phyloP scores from a whole-genome alignment of 2,329 filamentous ascomycete species.

The Colletotrichum ledebouriae region DNA sequence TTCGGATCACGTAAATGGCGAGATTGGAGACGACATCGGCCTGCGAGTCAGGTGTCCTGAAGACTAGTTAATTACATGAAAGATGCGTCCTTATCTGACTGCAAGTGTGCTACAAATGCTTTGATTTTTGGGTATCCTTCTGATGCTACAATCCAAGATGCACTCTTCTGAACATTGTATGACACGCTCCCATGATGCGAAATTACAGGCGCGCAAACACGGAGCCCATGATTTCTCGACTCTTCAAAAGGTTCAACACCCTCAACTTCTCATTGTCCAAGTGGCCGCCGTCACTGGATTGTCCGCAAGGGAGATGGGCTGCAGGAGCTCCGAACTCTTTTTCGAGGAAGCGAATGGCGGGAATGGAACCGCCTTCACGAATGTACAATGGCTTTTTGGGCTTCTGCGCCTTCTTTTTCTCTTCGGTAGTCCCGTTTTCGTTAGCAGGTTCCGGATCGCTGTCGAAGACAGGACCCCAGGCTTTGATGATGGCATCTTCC shows the following conservation, averaged over 20 bases:
- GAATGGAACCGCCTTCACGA: constrained; percentile 94
- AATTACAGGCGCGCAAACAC: constrained; percentile 79
- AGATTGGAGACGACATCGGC: not conserved
- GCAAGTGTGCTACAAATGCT: not conserved
- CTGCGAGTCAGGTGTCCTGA: constrained; percentile 5
- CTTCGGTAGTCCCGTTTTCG: not conserved
- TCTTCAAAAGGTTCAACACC: constrained; percentile 89
- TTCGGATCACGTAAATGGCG: constrained; percentile 39
- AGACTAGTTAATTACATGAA: not conserved
- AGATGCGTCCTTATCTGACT: too few relatives aligned
- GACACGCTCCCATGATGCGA: not conserved
- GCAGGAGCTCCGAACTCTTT: constrained; percentile 94
- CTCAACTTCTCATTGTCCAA: constrained; percentile 95
- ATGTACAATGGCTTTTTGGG: constrained; percentile 86
- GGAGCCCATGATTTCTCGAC: constrained; percentile 88
- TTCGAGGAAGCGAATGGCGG: constrained; percentile 92
- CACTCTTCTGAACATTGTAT: not conserved
- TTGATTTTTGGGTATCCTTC: constrained; percentile 39
- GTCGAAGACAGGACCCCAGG: constrained; percentile 76
- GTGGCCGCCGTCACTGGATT: constrained; percentile 94
- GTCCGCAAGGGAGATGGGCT: constrained; percentile 92
- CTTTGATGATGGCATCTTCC: constrained; percentile 85
- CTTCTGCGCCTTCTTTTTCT: constrained; percentile 46
- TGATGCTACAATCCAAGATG: constrained; percentile 12
- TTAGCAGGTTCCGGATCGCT: constrained; percentile 41